Evolutionary conservation across 805 yeast species (phyloP), one percentile per base, ranked within the genome.

Genomic region (Kazachstania kunashirensis): DNA sequence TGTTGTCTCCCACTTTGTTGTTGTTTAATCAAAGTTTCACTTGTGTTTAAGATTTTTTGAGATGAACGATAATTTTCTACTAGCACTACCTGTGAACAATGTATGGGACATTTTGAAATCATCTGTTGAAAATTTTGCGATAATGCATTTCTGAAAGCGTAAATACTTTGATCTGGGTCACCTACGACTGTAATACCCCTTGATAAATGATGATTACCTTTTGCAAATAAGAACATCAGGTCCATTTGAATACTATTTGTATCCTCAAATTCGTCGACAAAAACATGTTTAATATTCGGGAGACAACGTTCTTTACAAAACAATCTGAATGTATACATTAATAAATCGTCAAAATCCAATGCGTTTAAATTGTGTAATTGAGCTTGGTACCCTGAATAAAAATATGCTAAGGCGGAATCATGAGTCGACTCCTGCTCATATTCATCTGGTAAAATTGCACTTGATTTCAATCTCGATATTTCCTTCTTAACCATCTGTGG

Each of bases 251-350:
- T 67, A 24, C 65, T 65, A 48, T 82, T 84, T 0, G 96, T 86
- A 49, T 92, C 98, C 61, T 89, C 97, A 50, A 86, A 89, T 59
- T 89, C 98, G 60, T 89, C 98, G 6, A 92, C 84, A 14, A 89
- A 63, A 0, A 86, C 85, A 49, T 85, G 92, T 43, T 73, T 63
- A 3, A 81, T 59, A 34, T 63, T 59, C 3, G 64, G 63, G 19
- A 77, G 58, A 19, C 75, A 70, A 0, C 71, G 62, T 24, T 51
- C 49, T 21, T 56, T 45, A 0, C 60, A 42, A 11, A 88, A 52
- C 9, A 88, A 61, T 12, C 62, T 57, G 41, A 65, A 62, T 16
- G 85, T 69, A 29, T 63, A 57, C 29, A 84, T 50, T 21, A 92
- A 62, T 36, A 92, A 66, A 52, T 86, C 96, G 53, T 89, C 96